Evolutionary conservation across 2,329 filamentous ascomycete species (phyloP), one percentile per base, ranked within the genome.

Genomic region (Fusarium nygamai): DNA sequence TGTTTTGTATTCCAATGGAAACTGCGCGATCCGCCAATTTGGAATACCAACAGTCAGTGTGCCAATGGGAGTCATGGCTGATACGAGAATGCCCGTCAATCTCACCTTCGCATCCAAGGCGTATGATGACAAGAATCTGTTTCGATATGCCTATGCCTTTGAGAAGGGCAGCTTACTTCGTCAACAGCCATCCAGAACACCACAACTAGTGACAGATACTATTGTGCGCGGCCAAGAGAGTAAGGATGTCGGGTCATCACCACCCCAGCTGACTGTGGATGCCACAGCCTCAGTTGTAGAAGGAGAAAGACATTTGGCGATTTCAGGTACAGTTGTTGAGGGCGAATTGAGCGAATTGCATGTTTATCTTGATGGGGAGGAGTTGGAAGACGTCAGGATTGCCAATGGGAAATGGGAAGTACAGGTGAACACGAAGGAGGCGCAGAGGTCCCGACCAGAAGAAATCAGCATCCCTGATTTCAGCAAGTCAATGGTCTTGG

Each of bases 71-170:
- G 54, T 64, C 6, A 64, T 50, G 54, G 44, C 61, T 16, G 61
- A 61, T 3, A 50, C 47, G 6, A 22, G 44, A 19, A 64, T 64
- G 54, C 61, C 61, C 7, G 61, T 64, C 19, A 64, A 61, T 46
- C 54, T 64, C 12, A 64, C 61, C 2, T 64, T 64, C n/a, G 54
- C 61, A 16, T 60, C 53, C 16, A 64, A 36, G 9, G 54, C 61
- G 0, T 64, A 64, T 3, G 43, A 64, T 8, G 61, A 64, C n/a
- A 64, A 61, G 19, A 61, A 64, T 10, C 8, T 64, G 31, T 48
- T 64, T 27, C 43, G 61, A 3, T 64, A 64, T 14, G 54, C 36
- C 3, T 50, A 61, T 43, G 36, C 61, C 4, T 64, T 64, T 24
- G 54, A 64, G 7, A 50, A 50, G n/a, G 20, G 47, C 1, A 64